Evolutionary conservation across 2,329 filamentous ascomycete species (phyloP).

Genomic region (Phaeosphaeria sp.): DNA sequence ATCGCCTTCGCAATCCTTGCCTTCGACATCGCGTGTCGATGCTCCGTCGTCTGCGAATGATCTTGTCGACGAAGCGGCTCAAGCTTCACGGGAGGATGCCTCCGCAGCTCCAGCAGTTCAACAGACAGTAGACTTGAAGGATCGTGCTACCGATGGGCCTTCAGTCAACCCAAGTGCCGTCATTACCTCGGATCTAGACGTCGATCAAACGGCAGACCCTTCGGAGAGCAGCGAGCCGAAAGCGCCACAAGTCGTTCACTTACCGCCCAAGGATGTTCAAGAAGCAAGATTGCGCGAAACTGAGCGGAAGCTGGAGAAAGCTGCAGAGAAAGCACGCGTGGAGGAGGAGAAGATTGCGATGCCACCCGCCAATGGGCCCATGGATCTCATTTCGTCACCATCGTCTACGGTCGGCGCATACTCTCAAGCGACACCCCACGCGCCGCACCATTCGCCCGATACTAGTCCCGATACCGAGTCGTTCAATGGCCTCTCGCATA

Average conservation of each 20-base stretch:
- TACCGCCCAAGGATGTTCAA: slow-evolving; percentile 59
- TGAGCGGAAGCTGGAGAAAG: slow-evolving; percentile 47
- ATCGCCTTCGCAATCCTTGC: slow-evolving; percentile 12
- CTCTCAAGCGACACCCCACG: slow-evolving; percentile 74
- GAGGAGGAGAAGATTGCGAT: slow-evolving; percentile 45
- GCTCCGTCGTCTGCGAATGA: slow-evolving; percentile 22
- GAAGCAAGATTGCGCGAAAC: slow-evolving; percentile 55
- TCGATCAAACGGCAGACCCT: slow-evolving; percentile 17
- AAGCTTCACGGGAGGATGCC: slow-evolving; percentile 2
- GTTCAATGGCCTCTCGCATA: slow-evolving; percentile 44
- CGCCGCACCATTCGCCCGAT: slow-evolving; percentile 72
- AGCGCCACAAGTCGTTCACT: slow-evolving; percentile 51
- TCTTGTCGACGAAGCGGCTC: slow-evolving; percentile 13
- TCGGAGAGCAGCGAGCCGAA: slow-evolving; percentile 16
- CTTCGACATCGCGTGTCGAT: slow-evolving; percentile 11
- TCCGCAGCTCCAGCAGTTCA: slow-evolving; percentile 21
- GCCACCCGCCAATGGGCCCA: slow-evolving; percentile 27
- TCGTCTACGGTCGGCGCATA: slow-evolving; percentile 73
- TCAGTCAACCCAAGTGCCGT: slow-evolving; percentile 31
- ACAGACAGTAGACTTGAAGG: slow-evolving; percentile 9
- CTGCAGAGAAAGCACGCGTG: slow-evolving; percentile 46
- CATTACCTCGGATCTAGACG: slow-evolving; percentile 42
- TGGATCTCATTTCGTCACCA: slow-evolving; percentile 56
- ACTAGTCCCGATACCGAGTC: slow-evolving; percentile 74
- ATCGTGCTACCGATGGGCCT: slow-evolving; percentile 19